These are phyloP conservation scores for Penicillium chermesinum DNA, from an alignment of 495 filamentous ascomycete species.

Conservation along the genomic window DNA sequence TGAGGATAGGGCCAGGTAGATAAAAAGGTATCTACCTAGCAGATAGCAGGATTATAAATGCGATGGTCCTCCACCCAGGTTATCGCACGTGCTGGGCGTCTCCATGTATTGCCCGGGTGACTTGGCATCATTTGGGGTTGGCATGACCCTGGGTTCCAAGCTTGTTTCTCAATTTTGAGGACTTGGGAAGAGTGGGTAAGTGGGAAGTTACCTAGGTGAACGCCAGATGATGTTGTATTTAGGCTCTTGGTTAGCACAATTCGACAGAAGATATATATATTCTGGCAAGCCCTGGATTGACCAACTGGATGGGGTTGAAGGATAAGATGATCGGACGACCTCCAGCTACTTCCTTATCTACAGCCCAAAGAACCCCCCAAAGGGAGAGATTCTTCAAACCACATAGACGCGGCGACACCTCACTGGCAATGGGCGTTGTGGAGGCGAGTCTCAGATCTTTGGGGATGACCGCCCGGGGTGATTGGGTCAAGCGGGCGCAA, in stretches of 20 bases:
- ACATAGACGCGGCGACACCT: neutral
- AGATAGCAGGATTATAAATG: slow-evolving; percentile 17
- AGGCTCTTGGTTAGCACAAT: too few relatives aligned
- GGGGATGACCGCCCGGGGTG: slow-evolving; percentile 2
- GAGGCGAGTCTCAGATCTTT: neutral
- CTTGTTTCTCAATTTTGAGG: neutral
- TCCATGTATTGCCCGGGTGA: slow-evolving; percentile 14
- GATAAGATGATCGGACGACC: too few relatives aligned
- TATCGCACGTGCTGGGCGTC: slow-evolving; percentile 9
- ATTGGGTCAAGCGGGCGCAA: slow-evolving; percentile 6
- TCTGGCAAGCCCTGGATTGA: too few relatives aligned
- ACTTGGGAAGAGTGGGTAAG: too few relatives aligned
- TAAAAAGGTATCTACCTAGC: slow-evolving; percentile 1
- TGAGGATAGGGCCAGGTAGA: neutral
- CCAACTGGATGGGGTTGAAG: too few relatives aligned
- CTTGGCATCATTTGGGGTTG: slow-evolving; percentile 9
- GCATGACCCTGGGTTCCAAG: slow-evolving; percentile 4
- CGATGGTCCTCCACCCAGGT: neutral
- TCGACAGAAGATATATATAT: too few relatives aligned
- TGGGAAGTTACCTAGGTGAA: too few relatives aligned
- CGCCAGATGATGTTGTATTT: too few relatives aligned
- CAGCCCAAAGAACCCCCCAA: too few relatives aligned
- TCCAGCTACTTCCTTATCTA: too few relatives aligned
- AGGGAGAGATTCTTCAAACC: neutral
- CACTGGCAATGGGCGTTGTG: neutral